A percentile compares a stretch with the other conserved stretches of the same genome.
Evolutionary conservation across 768 basidiomycete genomes (phyloP).

Genomic region (Termitomyces sp.): DNA sequence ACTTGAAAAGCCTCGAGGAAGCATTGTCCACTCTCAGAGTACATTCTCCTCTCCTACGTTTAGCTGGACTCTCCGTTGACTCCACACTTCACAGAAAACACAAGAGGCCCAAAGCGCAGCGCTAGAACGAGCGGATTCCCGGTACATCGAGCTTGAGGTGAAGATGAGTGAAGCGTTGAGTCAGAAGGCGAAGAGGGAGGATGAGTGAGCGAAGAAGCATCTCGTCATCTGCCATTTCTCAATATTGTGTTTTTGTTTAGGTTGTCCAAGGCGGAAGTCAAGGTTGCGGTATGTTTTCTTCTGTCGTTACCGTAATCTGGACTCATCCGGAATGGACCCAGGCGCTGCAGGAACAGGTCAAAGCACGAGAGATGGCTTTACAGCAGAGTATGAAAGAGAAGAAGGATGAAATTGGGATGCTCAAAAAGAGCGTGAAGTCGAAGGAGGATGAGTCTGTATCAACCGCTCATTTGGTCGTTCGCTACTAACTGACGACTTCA

Average conservation of each 20-base stretch:
- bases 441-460: not conserved
- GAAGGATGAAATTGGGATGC: not conserved
- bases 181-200: not conserved
- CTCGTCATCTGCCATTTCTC: not conserved
- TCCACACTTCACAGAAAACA: not conserved
- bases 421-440: not conserved
- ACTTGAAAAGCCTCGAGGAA: not conserved
- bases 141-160: not conserved
- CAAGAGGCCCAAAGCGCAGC: not conserved
- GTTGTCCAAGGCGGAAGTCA: not conserved
- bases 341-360: constrained; percentile 24
- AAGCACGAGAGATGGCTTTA: constrained; percentile 40
- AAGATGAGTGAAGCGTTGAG: not conserved
- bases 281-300: not conserved
- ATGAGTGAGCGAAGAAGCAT: not conserved
- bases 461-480: not conserved
- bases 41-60: not conserved
- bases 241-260: not conserved
- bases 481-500: not conserved
- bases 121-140: not conserved
- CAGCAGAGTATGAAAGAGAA: constrained; percentile 20
- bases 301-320: not conserved
- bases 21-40: not conserved
- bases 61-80: not conserved
- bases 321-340: not conserved